These are phyloP conservation scores for Fusarium sp. DNA, from an alignment of 2,329 filamentous ascomycete genomes.

Conservation along the genomic window DNA sequence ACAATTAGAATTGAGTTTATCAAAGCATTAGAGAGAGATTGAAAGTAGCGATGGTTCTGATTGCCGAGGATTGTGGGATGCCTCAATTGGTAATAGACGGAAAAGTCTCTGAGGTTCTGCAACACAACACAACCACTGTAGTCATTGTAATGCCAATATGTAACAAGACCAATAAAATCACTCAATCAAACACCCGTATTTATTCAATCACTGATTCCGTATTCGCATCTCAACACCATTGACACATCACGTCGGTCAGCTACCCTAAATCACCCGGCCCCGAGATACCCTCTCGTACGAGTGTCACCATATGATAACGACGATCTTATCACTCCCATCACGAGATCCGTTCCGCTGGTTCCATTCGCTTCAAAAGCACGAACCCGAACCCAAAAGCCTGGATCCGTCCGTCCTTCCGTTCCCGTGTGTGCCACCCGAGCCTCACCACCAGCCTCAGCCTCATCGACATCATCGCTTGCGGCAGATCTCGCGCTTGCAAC, in stretches of 20 bases:
- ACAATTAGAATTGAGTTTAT: neutral
- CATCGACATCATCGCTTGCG: neutral
- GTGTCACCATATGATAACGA: neutral
- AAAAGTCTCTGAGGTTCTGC: neutral
- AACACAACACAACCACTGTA: neutral
- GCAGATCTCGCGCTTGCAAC: slow-evolving; percentile 13
- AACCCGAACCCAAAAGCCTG: slow-evolving; percentile 14
- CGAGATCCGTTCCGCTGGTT: neutral
- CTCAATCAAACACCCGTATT: neutral
- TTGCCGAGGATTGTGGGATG: neutral
- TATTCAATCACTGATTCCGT: neutral
- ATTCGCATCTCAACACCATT: neutral
- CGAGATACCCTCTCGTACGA: neutral
- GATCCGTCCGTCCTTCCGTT: neutral
- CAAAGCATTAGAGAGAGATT: neutral
- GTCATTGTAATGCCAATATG: neutral
- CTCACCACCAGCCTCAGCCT: slow-evolving; percentile 19
- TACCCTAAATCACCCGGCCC: slow-evolving; percentile 4
- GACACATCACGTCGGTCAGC: fast-evolving
- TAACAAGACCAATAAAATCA: neutral
- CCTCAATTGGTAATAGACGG: neutral
- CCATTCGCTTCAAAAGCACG: slow-evolving; percentile 18
- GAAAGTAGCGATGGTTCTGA: neutral
- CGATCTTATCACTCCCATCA: neutral
- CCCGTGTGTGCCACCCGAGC: slow-evolving; percentile 4